These are phyloP conservation scores for Talaromyces piceae DNA, from an alignment of 2,329 filamentous ascomycete species.

Conservation along the genomic window DNA sequence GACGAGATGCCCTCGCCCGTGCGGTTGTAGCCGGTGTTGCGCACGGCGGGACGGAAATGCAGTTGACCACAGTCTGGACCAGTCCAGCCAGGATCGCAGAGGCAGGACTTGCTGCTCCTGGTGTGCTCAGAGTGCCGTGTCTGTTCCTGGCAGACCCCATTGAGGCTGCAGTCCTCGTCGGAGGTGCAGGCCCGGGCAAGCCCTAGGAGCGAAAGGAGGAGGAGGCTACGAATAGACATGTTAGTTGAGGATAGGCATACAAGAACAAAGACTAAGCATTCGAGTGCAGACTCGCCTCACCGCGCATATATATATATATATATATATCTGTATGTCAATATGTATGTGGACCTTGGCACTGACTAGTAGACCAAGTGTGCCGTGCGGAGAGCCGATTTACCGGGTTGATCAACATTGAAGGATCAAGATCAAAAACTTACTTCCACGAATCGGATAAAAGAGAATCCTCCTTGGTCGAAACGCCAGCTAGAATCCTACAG, in stretches of 20 bases:
- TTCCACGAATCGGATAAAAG: conserved; percentile 1
- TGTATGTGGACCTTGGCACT: no score
- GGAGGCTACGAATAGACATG: not conserved
- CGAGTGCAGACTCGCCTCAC: no score
- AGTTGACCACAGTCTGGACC: conserved; percentile 39
- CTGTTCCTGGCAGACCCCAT: conserved; percentile 28
- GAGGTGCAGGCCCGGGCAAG: conserved; percentile 15
- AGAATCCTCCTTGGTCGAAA: not conserved
- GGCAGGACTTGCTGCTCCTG: conserved; percentile 6
- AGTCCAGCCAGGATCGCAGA: conserved; percentile 39
- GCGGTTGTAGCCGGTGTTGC: conserved; percentile 41
- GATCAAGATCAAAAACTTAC: no score
- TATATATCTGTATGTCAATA: no score
- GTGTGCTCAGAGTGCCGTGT: no score
- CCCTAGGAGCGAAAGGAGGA: not conserved
- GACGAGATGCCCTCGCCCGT: conserved; percentile 39
- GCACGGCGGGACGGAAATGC: conserved; percentile 37
- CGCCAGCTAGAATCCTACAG: no score
- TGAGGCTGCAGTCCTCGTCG: conserved; percentile 35
- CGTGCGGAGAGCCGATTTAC: no score
- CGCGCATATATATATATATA: no score
- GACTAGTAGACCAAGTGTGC: no score
- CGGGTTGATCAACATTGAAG: no score
- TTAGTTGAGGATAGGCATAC: no score
- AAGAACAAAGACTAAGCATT: no score